Evolutionary conservation across 306 rosid genomes (phyloP).

Genomic region (Prunus mira): DNA sequence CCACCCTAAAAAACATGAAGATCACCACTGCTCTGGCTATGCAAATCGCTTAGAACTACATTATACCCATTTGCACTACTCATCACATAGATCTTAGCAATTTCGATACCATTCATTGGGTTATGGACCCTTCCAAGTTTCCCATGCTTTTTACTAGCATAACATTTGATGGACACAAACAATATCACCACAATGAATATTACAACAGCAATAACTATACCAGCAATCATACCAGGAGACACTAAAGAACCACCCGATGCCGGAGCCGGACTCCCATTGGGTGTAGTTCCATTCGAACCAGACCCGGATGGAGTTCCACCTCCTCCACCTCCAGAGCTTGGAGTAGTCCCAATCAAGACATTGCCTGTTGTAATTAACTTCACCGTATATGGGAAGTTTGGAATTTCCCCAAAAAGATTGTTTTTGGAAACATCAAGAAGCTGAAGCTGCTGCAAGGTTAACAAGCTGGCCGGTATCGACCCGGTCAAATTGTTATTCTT

Average conservation of each 20-base stretch:
- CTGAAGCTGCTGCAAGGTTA: conserved; percentile 44
- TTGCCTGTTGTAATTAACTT: conserved; percentile 47
- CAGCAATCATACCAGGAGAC: conserved; percentile 55
- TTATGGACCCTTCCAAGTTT: too few species aligned
- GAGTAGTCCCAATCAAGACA: conserved; percentile 43
- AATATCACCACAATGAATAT: conserved; percentile 47
- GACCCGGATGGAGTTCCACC: conserved; percentile 20
- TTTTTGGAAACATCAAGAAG: conserved; percentile 63
- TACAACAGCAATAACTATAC: conserved; percentile 50
- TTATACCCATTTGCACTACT: conserved; percentile 41
- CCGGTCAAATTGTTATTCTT: conserved; percentile 49
- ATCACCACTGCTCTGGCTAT: too few species aligned
- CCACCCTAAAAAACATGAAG: conserved; percentile 65
- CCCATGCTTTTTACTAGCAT: conserved; percentile 24
- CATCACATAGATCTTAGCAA: too few species aligned
- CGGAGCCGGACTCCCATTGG: conserved; percentile 32
- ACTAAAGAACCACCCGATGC: conserved; percentile 11
- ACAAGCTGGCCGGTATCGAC: conserved; percentile 45
- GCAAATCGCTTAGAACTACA: conserved; percentile 20
- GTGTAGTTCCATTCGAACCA: conserved; percentile 29
- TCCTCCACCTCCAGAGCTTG: conserved; percentile 29
- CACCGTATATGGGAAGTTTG: conserved; percentile 45
- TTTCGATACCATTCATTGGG: too few species aligned
- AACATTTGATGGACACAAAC: conserved; percentile 65
- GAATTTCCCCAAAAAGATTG: conserved; percentile 51